Base-by-base conservation (phyloP, 2,329 filamentous ascomycete species). In the Diplodia intermedia region DNA sequence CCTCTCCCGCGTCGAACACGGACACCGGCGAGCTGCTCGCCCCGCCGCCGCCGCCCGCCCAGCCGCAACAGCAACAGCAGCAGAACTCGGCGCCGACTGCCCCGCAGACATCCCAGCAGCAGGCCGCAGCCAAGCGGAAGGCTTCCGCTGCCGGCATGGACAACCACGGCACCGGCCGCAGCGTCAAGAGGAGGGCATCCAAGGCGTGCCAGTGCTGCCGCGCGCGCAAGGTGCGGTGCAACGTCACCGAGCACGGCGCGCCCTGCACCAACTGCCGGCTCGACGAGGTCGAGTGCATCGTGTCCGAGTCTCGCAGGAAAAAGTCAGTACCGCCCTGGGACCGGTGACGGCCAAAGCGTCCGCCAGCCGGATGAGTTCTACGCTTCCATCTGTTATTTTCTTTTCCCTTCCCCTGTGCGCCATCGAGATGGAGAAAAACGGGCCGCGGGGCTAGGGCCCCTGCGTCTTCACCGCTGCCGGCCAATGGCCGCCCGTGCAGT, bases 151-250 rank as follows among this genome's bases (percentile, higher is more conserved):
- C 86, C 31, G 86, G 86, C 33, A 78, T 89, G 54, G 81, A 85
- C 66, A 81, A 81, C 70, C 78, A 80, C 73, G 77, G 79, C 69
- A 78, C 76, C 68, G 79, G 81, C 69, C 83, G 75, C 82, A 87
- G 87, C 66, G 87, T 90, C 65, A 97, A 97, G 81, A 87, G 93
- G 75, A 88, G 94, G 76, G 93, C 94, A n/a, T 93, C 93, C 11
- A 91, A 94, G 73, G 94, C 94, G 20, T 97, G 94, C 78, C 92
- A 93, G 70, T 93, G 91, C 73, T 97, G 94, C 80, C 88, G 94
- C 74, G 89, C 91, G 68, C 89, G 94, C 76, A 97, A 97, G 79
- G 94, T 97, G 52, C 88, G 94, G 68, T 97, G 94, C 82, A 94
- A 97, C 82, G 93, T 97, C 68, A 93, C 95, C 69, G 93, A 97